phyloP scores from a whole-genome alignment of 1,284 basidiomycete species.

The Paramarasmius palmivorus region DNA sequence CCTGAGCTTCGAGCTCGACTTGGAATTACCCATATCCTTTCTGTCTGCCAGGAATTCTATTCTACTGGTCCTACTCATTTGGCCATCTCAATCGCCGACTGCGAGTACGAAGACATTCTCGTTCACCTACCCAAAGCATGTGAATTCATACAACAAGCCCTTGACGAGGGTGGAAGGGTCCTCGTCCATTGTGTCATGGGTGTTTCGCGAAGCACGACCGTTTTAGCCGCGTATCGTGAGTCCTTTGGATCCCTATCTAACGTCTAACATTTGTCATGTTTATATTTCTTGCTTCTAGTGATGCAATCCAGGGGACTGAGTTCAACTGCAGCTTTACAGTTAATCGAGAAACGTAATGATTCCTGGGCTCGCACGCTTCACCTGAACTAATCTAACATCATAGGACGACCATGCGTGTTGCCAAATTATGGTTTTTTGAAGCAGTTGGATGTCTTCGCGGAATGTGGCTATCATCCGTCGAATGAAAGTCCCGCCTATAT shows the following conservation, averaged over 20 bases:
- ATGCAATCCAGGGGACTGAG: constrained; percentile 51
- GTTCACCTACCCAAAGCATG: constrained; percentile 54
- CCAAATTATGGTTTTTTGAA: constrained; percentile 67
- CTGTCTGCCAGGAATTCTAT: constrained; percentile 58
- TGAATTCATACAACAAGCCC: constrained; percentile 52
- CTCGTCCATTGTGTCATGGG: constrained; percentile 81
- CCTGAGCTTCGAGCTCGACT: constrained; percentile 36
- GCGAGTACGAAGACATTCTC: constrained; percentile 61
- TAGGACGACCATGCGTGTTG: constrained; percentile 54
- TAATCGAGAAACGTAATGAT: constrained; percentile 34
- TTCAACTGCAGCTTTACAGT: constrained; percentile 40
- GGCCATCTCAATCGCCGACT: constrained; percentile 53
- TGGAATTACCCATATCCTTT: constrained; percentile 59
- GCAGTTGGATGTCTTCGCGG: constrained; percentile 55
- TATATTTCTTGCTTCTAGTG: constrained; percentile 36
- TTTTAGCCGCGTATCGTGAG: constrained; percentile 65
- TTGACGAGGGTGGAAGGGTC: constrained; percentile 49
- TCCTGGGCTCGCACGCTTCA: constrained; percentile 1
- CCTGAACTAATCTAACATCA: constrained; percentile 3
- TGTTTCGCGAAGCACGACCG: constrained; percentile 67
- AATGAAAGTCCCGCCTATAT: constrained; percentile 45
- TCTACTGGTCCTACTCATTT: constrained; percentile 44
- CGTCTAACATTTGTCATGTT: constrained; percentile 1
- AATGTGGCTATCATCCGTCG: constrained; percentile 48
- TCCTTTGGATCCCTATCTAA: constrained; percentile 10